Base-by-base conservation (phyloP, 331 rosid genomes). In the Rosa hybrid region DNA sequence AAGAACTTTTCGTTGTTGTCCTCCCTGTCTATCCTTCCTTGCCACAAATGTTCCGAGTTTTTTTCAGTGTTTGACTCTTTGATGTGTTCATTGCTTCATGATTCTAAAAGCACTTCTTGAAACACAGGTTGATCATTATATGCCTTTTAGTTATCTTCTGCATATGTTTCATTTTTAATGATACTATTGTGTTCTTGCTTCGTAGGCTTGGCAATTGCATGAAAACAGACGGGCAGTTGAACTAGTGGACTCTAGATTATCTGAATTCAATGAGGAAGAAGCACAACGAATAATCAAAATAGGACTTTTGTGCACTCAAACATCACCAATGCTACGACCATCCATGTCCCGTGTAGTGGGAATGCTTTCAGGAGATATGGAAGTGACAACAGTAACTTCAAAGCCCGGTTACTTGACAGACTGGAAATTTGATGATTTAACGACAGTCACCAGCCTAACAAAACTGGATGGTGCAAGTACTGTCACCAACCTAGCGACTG, bases 301-400 rank as follows among this genome's bases (percentile, higher is more conserved):
- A 76, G 89, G 91, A 23, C 88, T 90, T 71, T 25, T 90, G 44
- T 94, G 97, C 88, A 94, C 97, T 48, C 98, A 92, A 71, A 56
- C 97, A 81, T 88, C 94, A 44, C 97, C 96, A 18, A 5, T 23
- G 4, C 84, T 77, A 42, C 81, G 97, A 41, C 97, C 97, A 75
- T 73, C 96, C 0, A 94, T 92, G 98, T 92, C 97, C 0, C 86
- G 92, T 1, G 97, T 87, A 41, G 91, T 92, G 79, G 94, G 92
- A 72, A 94, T 90, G 97, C 93, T 94, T 77, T 77, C 86, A 0
- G 93, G 97, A 81, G 97, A 89, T 77, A 75, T 67, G 5, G 94
- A 92, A 81, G 94, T 90, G 77, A 74, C 82, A 70, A 7, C 78
- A 8, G 90, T 90, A 39, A 86, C 87, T 74, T 38, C 94, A 18